These are phyloP conservation scores for Xylariaceae sp. DNA, from an alignment of 2,329 filamentous ascomycete species.

Conservation along the genomic window DNA sequence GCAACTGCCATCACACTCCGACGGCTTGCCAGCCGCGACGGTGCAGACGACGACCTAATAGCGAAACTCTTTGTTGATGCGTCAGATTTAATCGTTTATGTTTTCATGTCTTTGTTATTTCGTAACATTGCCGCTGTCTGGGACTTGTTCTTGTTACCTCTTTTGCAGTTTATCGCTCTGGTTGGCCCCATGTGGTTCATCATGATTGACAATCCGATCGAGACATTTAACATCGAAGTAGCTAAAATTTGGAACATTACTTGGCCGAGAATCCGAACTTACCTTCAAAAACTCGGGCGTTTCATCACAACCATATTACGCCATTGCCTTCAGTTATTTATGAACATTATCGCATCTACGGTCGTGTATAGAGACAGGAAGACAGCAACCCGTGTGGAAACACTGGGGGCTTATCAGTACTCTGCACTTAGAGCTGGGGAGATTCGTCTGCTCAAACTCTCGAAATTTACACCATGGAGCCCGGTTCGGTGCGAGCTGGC, in stretches of 20 bases:
- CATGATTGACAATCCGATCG: slow-evolving; percentile 1
- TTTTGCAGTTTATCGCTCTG: not conserved
- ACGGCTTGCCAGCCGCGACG: not conserved
- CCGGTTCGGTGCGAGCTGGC: slow-evolving; percentile 2
- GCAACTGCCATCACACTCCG: not conserved
- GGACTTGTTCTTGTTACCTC: not conserved
- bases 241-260: not conserved
- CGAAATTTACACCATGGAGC: slow-evolving; percentile 4
- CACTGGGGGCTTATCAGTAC: not conserved
- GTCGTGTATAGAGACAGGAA: not conserved
- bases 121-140: not conserved
- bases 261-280: not conserved
- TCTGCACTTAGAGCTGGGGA: not conserved
- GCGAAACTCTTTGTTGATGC: not conserved
- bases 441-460: slow-evolving; percentile 7
- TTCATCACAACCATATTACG: not conserved
- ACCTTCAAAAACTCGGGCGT: not conserved
- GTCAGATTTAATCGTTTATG: not conserved
- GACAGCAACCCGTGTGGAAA: not conserved
- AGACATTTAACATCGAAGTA: not conserved
- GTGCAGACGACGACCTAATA: not conserved
- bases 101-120: slow-evolving; percentile 6
- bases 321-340: not conserved
- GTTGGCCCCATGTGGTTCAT: not conserved
- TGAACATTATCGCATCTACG: not conserved